phyloP scores from a whole-genome alignment of 495 filamentous ascomycete genomes.

The Schizothecium vesticola region DNA sequence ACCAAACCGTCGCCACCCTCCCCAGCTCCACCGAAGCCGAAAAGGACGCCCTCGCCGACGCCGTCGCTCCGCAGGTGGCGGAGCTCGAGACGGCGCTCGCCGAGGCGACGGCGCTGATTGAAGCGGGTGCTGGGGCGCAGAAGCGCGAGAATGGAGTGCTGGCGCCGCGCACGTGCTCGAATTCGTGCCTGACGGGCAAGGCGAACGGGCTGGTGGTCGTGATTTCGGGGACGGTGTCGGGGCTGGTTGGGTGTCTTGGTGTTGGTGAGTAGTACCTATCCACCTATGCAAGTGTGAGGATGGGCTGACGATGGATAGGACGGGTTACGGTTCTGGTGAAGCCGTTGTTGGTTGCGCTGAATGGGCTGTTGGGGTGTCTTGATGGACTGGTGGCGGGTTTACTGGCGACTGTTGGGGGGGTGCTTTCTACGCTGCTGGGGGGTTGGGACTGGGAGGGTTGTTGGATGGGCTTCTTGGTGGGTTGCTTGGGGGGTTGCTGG shows the following conservation, averaged over 20 bases:
- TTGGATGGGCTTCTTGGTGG: slow-evolving; percentile 8
- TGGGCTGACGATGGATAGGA: neutral
- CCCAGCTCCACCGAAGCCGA: neutral
- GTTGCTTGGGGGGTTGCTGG: slow-evolving; percentile 7
- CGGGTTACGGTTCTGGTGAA: slow-evolving; percentile 9
- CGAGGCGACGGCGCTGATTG: slow-evolving; percentile 9
- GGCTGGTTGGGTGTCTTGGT: slow-evolving; percentile 6
- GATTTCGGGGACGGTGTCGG: slow-evolving; percentile 7
- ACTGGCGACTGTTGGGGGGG: slow-evolving; percentile 3
- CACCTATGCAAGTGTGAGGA: neutral
- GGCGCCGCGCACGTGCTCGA: neutral
- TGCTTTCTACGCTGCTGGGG: neutral
- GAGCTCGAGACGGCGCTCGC: slow-evolving; percentile 8
- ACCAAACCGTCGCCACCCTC: slow-evolving; percentile 7
- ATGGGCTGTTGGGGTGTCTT: slow-evolving; percentile 7
- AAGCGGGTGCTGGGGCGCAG: neutral
- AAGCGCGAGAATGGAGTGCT: neutral
- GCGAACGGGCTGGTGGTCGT: slow-evolving; percentile 6
- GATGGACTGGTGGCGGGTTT: slow-evolving; percentile 10
- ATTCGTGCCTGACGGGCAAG: slow-evolving; percentile 4
- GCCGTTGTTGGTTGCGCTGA: slow-evolving; percentile 5
- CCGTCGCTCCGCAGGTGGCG: slow-evolving; percentile 5
- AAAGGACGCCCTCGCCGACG: slow-evolving; percentile 6
- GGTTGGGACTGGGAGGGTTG: neutral
- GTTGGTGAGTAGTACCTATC: slow-evolving; percentile 1